phyloP scores from a whole-genome alignment of 2,329 filamentous ascomycete species.

The Epichloe glyceriae region DNA sequence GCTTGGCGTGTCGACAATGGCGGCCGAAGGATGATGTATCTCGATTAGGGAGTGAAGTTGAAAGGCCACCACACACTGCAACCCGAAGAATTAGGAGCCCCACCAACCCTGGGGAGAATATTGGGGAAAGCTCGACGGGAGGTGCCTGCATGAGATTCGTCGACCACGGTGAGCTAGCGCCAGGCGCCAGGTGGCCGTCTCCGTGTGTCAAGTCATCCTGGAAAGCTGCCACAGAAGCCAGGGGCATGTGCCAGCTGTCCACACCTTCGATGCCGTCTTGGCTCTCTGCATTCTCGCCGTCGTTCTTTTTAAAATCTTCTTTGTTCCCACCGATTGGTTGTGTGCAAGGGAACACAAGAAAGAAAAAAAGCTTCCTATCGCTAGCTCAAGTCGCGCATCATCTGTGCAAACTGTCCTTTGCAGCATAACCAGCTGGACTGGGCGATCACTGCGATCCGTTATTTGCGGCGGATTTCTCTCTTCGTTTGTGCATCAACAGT shows the following conservation, averaged over 20 bases:
- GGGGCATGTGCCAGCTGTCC: conserved; percentile 1
- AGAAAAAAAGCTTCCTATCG: not conserved
- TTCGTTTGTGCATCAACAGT: not conserved
- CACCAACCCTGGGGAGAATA: not conserved
- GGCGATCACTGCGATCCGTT: not conserved
- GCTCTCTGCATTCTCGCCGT: not conserved
- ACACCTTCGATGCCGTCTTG: not conserved
- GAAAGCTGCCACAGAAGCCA: not conserved
- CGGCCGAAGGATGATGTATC: not conserved
- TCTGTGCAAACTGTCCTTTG: not conserved
- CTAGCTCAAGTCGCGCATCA: not conserved
- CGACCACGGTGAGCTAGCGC: not conserved
- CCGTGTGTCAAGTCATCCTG: not conserved
- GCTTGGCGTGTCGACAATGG: not conserved
- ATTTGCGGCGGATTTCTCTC: not conserved
- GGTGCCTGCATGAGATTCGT: not conserved
- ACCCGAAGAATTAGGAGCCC: not conserved
- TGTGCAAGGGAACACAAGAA: not conserved
- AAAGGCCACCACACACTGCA: not conserved
- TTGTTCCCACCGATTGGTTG: not conserved
- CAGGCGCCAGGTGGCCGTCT: not conserved
- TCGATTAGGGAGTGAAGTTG: not conserved
- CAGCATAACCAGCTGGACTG: conserved; percentile 3
- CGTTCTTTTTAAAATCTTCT: not conserved
- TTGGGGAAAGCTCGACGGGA: conserved; percentile 1